These are phyloP conservation scores for Coniferiporia weirii DNA, from an alignment of 1,284 basidiomycete genomes.

Conservation along the genomic window DNA sequence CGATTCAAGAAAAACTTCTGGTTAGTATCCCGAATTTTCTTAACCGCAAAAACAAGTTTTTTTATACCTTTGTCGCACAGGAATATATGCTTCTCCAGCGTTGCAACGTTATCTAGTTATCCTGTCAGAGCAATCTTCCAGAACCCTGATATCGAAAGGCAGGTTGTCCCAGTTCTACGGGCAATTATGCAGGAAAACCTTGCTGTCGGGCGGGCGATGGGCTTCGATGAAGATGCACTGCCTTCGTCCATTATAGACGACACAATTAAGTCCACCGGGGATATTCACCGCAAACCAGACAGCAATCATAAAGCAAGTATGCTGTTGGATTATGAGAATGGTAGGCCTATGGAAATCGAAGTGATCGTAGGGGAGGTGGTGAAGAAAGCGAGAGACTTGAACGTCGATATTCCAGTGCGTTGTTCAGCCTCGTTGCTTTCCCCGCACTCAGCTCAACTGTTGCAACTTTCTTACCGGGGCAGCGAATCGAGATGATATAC, in stretches of 20 bases:
- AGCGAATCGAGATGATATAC: conserved; percentile 50
- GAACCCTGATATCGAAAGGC: conserved; percentile 32
- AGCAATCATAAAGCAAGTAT: conserved; percentile 37
- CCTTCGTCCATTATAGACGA: conserved; percentile 27
- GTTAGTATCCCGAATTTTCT: conserved; percentile 16
- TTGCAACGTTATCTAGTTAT: conserved; percentile 46
- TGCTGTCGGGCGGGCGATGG: conserved; percentile 29
- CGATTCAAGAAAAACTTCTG: conserved; percentile 64
- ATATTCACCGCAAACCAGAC: conserved; percentile 24
- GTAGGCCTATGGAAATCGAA: conserved; percentile 59
- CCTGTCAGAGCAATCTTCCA: conserved; percentile 51
- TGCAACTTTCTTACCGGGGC: not conserved
- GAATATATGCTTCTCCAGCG: conserved; percentile 54
- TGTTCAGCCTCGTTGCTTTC: not conserved
- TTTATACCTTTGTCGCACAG: conserved; percentile 9
- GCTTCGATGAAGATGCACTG: conserved; percentile 26
- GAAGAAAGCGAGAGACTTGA: conserved; percentile 40
- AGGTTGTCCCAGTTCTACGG: conserved; percentile 36
- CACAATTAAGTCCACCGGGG: conserved; percentile 24
- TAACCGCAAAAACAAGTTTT: not conserved
- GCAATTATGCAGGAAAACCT: conserved; percentile 32
- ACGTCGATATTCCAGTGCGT: conserved; percentile 50
- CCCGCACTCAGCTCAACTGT: not conserved
- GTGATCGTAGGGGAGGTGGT: conserved; percentile 60
- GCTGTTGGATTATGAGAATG: conserved; percentile 52